Percentiles rank a stretch among this genome's conserved stretches.
phyloP scores from a whole-genome alignment of 2,329 filamentous ascomycete genomes.

The Fusarium lyarnte region DNA sequence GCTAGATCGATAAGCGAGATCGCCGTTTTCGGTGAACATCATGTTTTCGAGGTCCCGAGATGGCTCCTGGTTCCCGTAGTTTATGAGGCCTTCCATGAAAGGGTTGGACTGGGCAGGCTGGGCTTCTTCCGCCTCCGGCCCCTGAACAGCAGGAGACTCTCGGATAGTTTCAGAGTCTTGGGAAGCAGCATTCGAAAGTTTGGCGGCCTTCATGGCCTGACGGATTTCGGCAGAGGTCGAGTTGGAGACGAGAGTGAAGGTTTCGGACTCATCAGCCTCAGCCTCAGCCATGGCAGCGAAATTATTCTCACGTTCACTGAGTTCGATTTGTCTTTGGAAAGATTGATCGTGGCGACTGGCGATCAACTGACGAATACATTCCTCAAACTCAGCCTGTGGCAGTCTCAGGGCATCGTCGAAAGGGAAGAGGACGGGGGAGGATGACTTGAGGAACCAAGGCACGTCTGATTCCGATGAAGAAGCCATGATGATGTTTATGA shows the following conservation, averaged over 20 bases:
- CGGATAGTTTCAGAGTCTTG: neutral
- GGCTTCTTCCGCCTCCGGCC: neutral
- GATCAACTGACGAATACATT: constrained; percentile 45
- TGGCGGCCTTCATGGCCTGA: constrained; percentile 19
- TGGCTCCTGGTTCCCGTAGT: constrained; percentile 20
- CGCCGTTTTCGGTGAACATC: constrained; percentile 63
- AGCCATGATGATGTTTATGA: constrained; percentile 28
- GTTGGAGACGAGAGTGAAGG: constrained; percentile 43
- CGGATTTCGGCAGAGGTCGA: constrained; percentile 40
- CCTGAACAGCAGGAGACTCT: neutral
- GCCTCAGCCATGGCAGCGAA: constrained; percentile 15
- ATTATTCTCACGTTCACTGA: neutral
- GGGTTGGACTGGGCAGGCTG: constrained; percentile 29
- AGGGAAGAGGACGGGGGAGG: constrained; percentile 52
- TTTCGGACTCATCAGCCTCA: constrained; percentile 30
- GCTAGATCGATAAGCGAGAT: constrained; percentile 59
- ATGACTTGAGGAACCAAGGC: constrained; percentile 53
- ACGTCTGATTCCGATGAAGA: constrained; percentile 30
- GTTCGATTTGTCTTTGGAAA: neutral
- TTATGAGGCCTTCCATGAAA: constrained; percentile 50
- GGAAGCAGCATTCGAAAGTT: constrained; percentile 11
- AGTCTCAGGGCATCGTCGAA: constrained; percentile 48
- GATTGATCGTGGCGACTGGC: constrained; percentile 15
- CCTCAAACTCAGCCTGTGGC: constrained; percentile 47
- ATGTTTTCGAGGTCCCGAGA: constrained; percentile 50